Evolutionary conservation across 108 stramenopile genomes (phyloP).

Genomic region (Cyclotella cryptica): DNA sequence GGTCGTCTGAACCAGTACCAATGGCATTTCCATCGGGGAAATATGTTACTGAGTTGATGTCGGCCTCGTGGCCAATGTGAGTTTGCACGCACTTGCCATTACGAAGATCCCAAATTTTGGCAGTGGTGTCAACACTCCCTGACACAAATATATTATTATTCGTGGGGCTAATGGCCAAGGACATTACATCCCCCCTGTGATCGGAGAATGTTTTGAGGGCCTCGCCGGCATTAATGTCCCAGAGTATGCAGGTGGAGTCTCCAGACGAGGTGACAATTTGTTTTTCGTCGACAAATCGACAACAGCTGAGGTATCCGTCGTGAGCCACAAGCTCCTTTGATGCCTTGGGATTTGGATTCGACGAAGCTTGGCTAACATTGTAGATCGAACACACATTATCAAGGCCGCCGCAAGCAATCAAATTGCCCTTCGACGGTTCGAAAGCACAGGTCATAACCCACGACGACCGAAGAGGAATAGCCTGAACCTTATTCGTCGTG

Average conservation of each 20-base stretch:
- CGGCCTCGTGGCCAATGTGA: conserved; percentile 94
- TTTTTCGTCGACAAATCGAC: conserved; percentile 90
- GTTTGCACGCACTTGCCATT: conserved; percentile 82
- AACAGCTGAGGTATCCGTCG: conserved; percentile 98
- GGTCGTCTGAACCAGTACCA: conserved; percentile 96
- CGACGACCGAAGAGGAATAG: conserved; percentile 92
- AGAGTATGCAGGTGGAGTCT: conserved; percentile 96
- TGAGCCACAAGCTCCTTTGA: conserved; percentile 95
- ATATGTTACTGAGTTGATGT: conserved; percentile 97
- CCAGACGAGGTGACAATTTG: conserved; percentile 94
- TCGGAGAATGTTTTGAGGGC: conserved; percentile 88
- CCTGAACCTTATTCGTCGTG: conserved; percentile 88
- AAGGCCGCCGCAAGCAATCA: conserved; percentile 99
- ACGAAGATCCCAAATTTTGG: conserved; percentile 98
- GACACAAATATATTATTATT: conserved; percentile 92
- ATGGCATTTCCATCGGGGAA: conserved; percentile 93
- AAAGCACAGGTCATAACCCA: conserved; percentile 99
- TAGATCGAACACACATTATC: conserved; percentile 99
- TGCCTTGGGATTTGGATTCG: conserved; percentile 75
- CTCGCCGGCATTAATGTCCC: conserved; percentile 92
- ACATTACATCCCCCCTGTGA: conserved; percentile 97
- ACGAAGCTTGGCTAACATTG: conserved; percentile 65
- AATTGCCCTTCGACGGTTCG: conserved; percentile 89
- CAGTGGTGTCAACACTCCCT: conserved; percentile 94
- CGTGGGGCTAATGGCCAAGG: conserved; percentile 77